Evolutionary conservation across 2,329 filamentous ascomycete species (phyloP).

Genomic region (Coniochaeta prunicola): DNA sequence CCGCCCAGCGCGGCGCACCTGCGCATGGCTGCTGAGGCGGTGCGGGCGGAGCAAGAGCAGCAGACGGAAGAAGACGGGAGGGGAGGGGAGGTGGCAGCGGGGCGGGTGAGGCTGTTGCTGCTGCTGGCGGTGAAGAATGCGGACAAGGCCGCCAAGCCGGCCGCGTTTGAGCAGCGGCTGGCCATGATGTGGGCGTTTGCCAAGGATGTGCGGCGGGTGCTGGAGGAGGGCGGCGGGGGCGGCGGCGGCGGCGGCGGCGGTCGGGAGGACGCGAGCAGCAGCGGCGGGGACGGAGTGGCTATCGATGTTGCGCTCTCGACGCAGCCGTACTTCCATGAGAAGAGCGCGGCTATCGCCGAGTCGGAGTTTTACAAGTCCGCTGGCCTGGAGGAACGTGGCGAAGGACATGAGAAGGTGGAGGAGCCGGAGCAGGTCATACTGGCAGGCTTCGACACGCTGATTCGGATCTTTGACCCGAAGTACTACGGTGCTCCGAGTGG

Average conservation of each 20-base stretch:
- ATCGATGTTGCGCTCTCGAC: conserved; percentile 66
- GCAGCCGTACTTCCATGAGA: conserved; percentile 67
- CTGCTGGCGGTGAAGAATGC: conserved; percentile 58
- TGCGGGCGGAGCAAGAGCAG: conserved; percentile 21
- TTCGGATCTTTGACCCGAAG: conserved; percentile 64
- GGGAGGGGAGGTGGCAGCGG: not conserved
- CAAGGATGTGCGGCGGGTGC: conserved; percentile 33
- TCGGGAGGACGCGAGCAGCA: not conserved
- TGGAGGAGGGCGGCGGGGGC: not conserved
- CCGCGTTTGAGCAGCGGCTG: conserved; percentile 59
- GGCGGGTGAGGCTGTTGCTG: conserved; percentile 40
- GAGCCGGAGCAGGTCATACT: conserved; percentile 56
- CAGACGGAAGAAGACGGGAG: not conserved
- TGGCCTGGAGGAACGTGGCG: not conserved
- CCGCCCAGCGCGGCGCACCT: conserved; percentile 57
- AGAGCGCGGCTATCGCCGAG: conserved; percentile 50
- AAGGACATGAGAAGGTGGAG: not conserved
- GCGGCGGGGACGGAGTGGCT: conserved; percentile 3
- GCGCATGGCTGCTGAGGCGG: conserved; percentile 43
- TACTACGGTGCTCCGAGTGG: conserved; percentile 48
- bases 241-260: not conserved
- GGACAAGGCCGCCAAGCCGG: conserved; percentile 60
- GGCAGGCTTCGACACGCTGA: conserved; percentile 69
- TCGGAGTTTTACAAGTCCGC: conserved; percentile 31
- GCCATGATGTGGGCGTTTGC: conserved; percentile 67